A percentile compares a stretch with the other conserved stretches of the same genome.
Evolutionary conservation across 257 asterid genomes (phyloP).

Genomic region (Salvia splendens): DNA sequence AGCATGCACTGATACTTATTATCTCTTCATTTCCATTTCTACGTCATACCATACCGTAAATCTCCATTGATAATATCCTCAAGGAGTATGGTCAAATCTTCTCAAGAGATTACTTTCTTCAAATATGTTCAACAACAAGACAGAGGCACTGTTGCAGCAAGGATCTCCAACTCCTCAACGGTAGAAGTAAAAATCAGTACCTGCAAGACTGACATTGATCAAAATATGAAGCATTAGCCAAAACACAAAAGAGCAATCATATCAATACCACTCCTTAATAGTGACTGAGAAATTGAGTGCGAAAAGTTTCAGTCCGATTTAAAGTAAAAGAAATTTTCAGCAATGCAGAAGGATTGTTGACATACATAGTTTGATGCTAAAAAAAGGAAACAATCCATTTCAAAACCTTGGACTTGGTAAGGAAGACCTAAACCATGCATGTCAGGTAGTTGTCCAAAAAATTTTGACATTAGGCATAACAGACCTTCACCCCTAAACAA

Average conservation of each 20-base stretch:
- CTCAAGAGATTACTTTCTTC: background rate
- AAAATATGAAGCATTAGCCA: background rate
- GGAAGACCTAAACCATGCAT: background rate
- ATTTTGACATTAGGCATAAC: background rate
- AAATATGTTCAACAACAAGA: background rate
- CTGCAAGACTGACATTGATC: slow-evolving; percentile 1
- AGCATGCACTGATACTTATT: background rate
- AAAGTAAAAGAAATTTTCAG: background rate
- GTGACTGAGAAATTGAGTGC: background rate
- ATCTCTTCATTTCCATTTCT: background rate
- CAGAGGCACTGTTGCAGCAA: background rate
- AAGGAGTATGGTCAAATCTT: slow-evolving; percentile 5
- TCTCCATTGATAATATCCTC: background rate
- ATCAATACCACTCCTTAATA: background rate
- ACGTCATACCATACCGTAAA: slow-evolving; percentile 5
- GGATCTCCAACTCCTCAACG: slow-evolving; percentile 18
- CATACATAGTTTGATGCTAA: background rate
- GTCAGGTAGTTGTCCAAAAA: background rate
- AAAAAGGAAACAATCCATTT: background rate
- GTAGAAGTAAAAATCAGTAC: background rate
- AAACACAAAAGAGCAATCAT: background rate
- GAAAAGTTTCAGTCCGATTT: background rate
- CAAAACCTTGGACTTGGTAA: background rate
- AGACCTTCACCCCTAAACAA: background rate
- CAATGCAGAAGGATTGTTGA: background rate